Percentiles rank a stretch among this genome's conserved stretches.
Conservation (phyloP, 1,284 basidiomycete genomes). For the Ustilago crameri region DNA sequence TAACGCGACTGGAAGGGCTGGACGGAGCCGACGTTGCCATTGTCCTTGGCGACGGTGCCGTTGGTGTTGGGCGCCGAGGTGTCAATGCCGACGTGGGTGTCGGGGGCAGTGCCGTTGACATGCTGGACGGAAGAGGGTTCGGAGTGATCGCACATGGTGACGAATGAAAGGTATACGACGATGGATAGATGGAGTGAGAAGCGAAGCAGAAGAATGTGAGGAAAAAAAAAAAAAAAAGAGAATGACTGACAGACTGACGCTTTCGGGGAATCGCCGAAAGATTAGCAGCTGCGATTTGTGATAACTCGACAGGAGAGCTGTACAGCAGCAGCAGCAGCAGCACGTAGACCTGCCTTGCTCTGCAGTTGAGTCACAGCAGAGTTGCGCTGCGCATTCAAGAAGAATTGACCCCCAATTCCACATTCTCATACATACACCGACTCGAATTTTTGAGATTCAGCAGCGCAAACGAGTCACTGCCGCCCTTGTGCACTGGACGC, state of each 20-base stretch:
- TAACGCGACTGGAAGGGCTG: constrained; percentile 59
- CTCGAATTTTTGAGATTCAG: too few relatives aligned
- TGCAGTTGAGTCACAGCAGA: too few relatives aligned
- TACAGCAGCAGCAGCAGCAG: too few relatives aligned
- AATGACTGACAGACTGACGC: too few relatives aligned
- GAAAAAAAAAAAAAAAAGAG: not conserved
- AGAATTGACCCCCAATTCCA: too few relatives aligned
- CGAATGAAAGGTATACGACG: not conserved
- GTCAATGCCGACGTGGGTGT: constrained; percentile 63
- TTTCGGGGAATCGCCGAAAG: constrained; percentile 8
- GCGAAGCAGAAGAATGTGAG: not conserved
- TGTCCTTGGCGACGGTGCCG: constrained; percentile 31
- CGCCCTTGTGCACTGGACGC: too few relatives aligned
- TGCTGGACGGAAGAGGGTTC: constrained; percentile 48
- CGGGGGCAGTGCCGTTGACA: constrained; percentile 56
- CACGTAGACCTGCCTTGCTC: too few relatives aligned
- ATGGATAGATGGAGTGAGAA: not conserved
- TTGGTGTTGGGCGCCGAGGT: constrained; percentile 44
- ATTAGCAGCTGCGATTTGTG: not conserved
- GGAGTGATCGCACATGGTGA: constrained; percentile 57
- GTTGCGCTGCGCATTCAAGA: too few relatives aligned
- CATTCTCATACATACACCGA: too few relatives aligned
- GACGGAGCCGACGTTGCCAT: constrained; percentile 40
- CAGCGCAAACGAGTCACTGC: too few relatives aligned
- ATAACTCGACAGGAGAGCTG: not conserved